phyloP scores from a whole-genome alignment of 2,329 filamentous ascomycete genomes.

The Aspergillus sp. region DNA sequence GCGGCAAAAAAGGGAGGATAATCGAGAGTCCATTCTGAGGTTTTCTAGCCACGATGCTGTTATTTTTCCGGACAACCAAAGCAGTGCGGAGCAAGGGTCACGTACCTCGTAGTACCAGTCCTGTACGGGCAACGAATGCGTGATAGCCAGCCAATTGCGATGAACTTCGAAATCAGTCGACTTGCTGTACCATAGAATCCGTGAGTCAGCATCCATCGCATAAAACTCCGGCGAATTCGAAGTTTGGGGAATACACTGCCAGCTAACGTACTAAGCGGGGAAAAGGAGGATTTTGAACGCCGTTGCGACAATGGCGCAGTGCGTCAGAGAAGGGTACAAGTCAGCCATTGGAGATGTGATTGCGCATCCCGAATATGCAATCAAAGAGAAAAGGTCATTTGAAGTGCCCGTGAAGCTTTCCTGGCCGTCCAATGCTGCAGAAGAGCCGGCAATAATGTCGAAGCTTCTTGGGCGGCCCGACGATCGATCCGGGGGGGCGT shows the following conservation, averaged over 20 bases:
- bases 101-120: conserved; percentile 89
- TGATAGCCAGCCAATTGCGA: conserved; percentile 97
- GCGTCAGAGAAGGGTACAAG: conserved; percentile 79
- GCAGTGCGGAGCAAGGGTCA: background rate
- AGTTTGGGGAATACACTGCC: background rate
- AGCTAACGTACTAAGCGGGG: conserved; percentile 77
- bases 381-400: background rate
- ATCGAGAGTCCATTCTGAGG: conserved; percentile 98
- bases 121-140: conserved; percentile 78
- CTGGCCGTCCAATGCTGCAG: background rate
- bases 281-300: conserved; percentile 91
- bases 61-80: background rate
- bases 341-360: conserved; percentile 63
- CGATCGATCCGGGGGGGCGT: conserved; percentile 16
- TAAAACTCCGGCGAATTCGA: background rate
- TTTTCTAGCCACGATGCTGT: conserved; percentile 55
- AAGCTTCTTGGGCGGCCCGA: background rate
- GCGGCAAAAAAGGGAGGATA: conserved; percentile 98
- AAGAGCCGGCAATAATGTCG: background rate
- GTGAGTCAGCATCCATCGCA: background rate
- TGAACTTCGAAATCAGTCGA: conserved; percentile 99
- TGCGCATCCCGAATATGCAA: conserved; percentile 23
- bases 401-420: background rate
- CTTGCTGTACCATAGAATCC: conserved; percentile 61
- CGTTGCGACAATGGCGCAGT: conserved; percentile 81